Percentiles rank a stretch among this genome's conserved stretches.
Evolutionary conservation across 257 asterid genomes (phyloP).

Genomic region (Buddleja alternifolia): DNA sequence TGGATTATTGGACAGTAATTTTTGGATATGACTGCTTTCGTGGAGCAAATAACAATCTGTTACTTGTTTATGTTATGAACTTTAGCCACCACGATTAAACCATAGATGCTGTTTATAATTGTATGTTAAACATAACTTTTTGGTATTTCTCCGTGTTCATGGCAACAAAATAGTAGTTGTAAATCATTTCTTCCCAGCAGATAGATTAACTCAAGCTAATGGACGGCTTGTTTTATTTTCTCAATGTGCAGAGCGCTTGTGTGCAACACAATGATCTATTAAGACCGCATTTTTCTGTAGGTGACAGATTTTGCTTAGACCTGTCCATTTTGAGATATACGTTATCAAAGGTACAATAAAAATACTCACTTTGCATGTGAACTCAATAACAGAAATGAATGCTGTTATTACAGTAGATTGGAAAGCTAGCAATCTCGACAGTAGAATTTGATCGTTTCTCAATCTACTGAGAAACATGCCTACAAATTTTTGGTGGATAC

Average conservation of each 20-base stretch:
- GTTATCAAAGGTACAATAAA: slow-evolving; percentile 18
- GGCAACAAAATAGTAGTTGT: not conserved
- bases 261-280: slow-evolving; percentile 33
- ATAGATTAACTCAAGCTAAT: slow-evolving; percentile 29
- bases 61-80: not conserved
- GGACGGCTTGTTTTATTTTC: slow-evolving; percentile 11
- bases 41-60: not conserved
- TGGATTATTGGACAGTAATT: not conserved
- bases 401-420: not conserved
- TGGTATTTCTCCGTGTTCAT: not conserved
- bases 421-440: not conserved
- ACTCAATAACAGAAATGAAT: not conserved
- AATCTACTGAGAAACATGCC: not conserved
- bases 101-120: not conserved
- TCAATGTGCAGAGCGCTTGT: slow-evolving; percentile 65
- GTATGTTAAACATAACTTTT: not conserved
- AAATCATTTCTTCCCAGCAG: slow-evolving; percentile 7
- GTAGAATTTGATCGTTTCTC: not conserved
- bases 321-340: slow-evolving; percentile 18
- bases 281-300: slow-evolving; percentile 11
- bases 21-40: not conserved
- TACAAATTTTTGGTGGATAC: not conserved
- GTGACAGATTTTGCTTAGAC: slow-evolving; percentile 19
- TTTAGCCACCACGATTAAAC: not conserved
- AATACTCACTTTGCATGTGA: not conserved